A percentile compares a stretch with the other conserved stretches of the same genome.
Evolutionary conservation across 208 protist genomes (phyloP).

Genomic region (Naegleria lovaniensis): DNA sequence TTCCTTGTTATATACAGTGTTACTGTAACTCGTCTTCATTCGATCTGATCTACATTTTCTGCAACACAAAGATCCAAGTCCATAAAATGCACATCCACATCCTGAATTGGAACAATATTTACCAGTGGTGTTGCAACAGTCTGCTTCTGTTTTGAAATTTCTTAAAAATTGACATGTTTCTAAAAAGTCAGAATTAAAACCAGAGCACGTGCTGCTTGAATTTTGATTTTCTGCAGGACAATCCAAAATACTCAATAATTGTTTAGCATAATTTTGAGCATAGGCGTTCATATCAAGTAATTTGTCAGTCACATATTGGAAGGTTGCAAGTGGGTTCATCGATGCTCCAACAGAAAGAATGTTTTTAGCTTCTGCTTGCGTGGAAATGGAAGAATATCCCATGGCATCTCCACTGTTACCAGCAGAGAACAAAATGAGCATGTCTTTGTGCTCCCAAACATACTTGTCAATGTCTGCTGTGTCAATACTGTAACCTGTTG

Average conservation of each 20-base stretch:
- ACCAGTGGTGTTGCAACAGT: not conserved
- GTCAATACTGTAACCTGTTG: not conserved
- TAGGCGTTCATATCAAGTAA: not conserved
- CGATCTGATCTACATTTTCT: not conserved
- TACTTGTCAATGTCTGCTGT: not conserved
- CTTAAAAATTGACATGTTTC: not conserved
- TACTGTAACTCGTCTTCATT: not conserved
- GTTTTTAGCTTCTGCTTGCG: not conserved
- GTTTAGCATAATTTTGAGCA: not conserved
- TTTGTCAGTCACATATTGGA: not conserved
- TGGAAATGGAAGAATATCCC: not conserved
- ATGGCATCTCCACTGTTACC: slow-evolving; percentile 52
- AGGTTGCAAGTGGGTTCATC: not conserved
- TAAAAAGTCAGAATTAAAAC: not conserved
- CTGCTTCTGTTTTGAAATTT: not conserved
- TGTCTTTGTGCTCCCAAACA: not conserved
- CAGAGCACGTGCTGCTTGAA: not conserved
- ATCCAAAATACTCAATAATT: not conserved
- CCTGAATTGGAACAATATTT: not conserved
- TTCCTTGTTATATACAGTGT: not conserved
- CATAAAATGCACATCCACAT: not conserved
- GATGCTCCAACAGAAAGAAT: slow-evolving; percentile 7
- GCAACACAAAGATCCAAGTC: not conserved
- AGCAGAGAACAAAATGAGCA: slow-evolving; percentile 36
- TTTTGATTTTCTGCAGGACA: not conserved